Evolutionary conservation across 139 green algal genomes (phyloP), one percentile per base, ranked within the genome.

Genomic region (Pleodorina starrii): DNA sequence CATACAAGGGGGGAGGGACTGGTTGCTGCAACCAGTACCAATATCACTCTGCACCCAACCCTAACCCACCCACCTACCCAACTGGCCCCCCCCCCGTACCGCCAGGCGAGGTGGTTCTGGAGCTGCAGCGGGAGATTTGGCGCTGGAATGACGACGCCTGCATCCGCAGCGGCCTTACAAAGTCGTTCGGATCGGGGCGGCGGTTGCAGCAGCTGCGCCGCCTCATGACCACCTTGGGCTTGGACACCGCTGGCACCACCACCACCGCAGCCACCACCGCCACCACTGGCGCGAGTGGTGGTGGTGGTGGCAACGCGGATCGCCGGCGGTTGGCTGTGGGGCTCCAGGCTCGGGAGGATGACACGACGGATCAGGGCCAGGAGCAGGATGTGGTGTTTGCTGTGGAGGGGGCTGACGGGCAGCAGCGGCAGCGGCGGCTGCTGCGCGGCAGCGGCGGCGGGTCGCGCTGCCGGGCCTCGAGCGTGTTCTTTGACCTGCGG

Each of bases 71-170:
- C n/a, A n/a, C n/a, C n/a, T n/a, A n/a, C n/a, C n/a, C n/a, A n/a
- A n/a, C n/a, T n/a, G n/a, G n/a, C n/a, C n/a, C n/a, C n/a, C n/a
- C n/a, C n/a, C n/a, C n/a, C n/a, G 54, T 73, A 73, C 63, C 16
- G 27, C n/a, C 44, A 88, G 83, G 68, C 27, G 83, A 88, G 38
- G 43, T 88, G 68, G 68, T 88, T 27, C 9, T 88, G 83, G 46
- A 80, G 66, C 68, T 88, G 46, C 83, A 88, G 69, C 35, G 48
- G 0, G 83, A 80, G 46, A 32, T 88, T 5, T 81, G 66, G 68
- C 83, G 68, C 46, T 88, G 66, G 66, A 88, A 88, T 44, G 83
- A 88, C 29, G 83, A 81, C 21, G 32, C 68, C 35, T 88, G 83
- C 48, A 5, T 88, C 16, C 83, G 83, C 21, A 54, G 32, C 81